Evolutionary conservation across 805 yeast genomes (phyloP).

Genomic region (Yarrowia divulgata): DNA sequence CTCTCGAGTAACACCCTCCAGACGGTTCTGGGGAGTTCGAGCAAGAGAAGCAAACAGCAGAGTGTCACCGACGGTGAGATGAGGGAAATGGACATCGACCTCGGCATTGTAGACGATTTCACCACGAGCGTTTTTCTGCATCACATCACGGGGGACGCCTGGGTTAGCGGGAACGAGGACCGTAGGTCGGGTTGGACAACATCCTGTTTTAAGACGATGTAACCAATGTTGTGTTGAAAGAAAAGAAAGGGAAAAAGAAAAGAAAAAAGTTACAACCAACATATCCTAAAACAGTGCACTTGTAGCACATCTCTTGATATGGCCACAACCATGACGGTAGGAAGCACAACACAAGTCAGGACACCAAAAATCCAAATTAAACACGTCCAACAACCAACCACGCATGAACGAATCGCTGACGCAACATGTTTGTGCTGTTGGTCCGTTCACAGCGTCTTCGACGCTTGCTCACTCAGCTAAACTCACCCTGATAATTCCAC

Average conservation of each 20-base stretch:
- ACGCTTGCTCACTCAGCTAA: neutral
- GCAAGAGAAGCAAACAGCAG: constrained; percentile 8
- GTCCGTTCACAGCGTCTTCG: neutral
- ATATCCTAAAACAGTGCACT: no score
- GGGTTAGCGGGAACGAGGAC: constrained; percentile 3
- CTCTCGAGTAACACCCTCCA: constrained; percentile 10
- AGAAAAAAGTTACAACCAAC: no score
- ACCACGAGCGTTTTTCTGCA: constrained; percentile 10
- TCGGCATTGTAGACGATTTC: constrained; percentile 28
- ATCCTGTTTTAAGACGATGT: no score
- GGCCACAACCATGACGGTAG: no score
- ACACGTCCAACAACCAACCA: neutral
- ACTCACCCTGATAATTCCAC: constrained; percentile 53
- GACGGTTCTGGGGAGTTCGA: constrained; percentile 13
- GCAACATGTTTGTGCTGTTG: neutral
- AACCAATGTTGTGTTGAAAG: no score
- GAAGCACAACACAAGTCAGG: no score
- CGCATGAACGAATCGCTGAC: neutral
- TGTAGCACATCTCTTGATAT: no score
- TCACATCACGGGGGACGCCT: constrained; percentile 19
- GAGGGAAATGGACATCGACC: constrained; percentile 22
- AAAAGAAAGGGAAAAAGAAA: no score
- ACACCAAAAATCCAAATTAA: no score
- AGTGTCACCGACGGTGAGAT: constrained; percentile 14
- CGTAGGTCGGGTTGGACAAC: neutral